A percentile compares a stretch with the other conserved stretches of the same genome.
Evolutionary conservation across 106 monocot genomes (phyloP).

Genomic region (Dactylorhiza incarnata): DNA sequence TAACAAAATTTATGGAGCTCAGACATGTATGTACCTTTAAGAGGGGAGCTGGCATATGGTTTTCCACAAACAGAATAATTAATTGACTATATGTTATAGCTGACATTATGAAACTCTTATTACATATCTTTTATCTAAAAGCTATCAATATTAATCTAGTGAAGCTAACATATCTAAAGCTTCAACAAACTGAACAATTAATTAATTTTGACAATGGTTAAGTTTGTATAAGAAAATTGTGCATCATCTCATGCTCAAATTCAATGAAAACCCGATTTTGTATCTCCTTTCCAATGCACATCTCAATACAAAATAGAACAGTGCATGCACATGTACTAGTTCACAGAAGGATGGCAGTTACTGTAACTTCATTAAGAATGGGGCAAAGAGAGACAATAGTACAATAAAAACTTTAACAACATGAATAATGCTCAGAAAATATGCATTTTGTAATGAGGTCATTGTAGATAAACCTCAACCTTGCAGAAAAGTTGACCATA

Average conservation of each 20-base stretch:
- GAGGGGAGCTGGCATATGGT: neutral
- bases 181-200: neutral
- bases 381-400: neutral
- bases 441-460: no score
- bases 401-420: no score
- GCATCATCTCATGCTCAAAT: neutral
- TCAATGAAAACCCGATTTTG: neutral
- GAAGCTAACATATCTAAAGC: neutral
- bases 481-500: no score
- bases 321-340: neutral
- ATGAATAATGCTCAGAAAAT: no score
- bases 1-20: no score
- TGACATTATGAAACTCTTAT: neutral
- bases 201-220: neutral
- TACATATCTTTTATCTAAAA: neutral
- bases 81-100: neutral
- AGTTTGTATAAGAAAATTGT: neutral
- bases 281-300: no score
- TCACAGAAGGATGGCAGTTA: neutral
- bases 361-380: neutral
- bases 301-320: no score
- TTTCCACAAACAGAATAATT: no score
- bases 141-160: neutral
- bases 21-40: neutral
- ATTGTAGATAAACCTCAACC: no score